Percentiles rank a stretch among this genome's conserved stretches.
Evolutionary conservation across 345 rosid species (phyloP).

Genomic region (Raphanus raphanistrum): DNA sequence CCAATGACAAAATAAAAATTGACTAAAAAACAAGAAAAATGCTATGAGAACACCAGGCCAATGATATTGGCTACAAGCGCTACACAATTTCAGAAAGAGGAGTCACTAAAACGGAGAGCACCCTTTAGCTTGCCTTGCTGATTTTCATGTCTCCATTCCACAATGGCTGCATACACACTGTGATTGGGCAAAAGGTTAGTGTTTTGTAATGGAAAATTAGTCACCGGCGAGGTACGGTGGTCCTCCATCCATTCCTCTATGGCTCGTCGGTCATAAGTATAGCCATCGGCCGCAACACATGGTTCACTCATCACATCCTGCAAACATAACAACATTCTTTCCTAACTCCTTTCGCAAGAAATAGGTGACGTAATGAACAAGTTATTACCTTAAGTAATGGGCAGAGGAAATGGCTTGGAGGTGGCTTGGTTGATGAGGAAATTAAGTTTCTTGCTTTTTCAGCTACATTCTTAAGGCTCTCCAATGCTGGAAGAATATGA

Average conservation of each 20-base stretch:
- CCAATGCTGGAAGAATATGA: conserved; percentile 64
- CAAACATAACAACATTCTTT: conserved; percentile 1
- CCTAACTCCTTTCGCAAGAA: conserved; percentile 2
- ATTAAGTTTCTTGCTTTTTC: conserved; percentile 35
- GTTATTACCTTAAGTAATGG: conserved; percentile 67
- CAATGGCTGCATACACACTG: conserved; percentile 62
- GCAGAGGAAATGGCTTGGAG: conserved; percentile 73
- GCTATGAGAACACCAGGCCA: neutral
- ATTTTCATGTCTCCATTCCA: conserved; percentile 58
- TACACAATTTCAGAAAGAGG: neutral
- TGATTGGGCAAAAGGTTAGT: conserved; percentile 66
- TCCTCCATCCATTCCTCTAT: conserved; percentile 69
- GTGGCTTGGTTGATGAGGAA: conserved; percentile 18
- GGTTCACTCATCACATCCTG: conserved; percentile 86
- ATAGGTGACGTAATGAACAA: conserved; percentile 3
- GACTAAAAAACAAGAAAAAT: neutral
- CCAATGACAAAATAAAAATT: neutral
- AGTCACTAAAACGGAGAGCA: conserved; percentile 5
- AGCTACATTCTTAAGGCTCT: conserved; percentile 59
- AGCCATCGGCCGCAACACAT: conserved; percentile 88
- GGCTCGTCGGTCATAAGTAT: conserved; percentile 71
- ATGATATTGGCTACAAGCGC: neutral
- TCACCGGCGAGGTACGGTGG: conserved; percentile 63
- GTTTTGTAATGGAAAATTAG: conserved; percentile 48
- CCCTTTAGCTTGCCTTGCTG: conserved; percentile 1